These are phyloP conservation scores for Fraxinus greggii DNA, from an alignment of 305 asterid species.

Conservation along the genomic window DNA sequence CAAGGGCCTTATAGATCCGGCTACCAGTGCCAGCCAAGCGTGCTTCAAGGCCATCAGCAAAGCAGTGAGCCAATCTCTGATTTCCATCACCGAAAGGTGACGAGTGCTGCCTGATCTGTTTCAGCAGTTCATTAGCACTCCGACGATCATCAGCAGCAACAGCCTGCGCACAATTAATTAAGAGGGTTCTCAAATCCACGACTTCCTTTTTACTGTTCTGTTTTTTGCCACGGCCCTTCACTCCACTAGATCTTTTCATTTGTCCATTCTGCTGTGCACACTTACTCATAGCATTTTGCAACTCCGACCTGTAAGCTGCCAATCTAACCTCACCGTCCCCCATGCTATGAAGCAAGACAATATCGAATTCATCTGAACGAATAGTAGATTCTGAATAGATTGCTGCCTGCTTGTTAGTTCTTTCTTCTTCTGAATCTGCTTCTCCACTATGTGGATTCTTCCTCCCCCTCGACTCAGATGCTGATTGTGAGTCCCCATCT, in stretches of 20 bases:
- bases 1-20: not conserved
- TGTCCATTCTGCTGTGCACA: not conserved
- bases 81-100: constrained; percentile 67
- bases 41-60: constrained; percentile 66
- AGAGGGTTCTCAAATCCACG: not conserved
- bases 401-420: not conserved
- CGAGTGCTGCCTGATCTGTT: constrained; percentile 66
- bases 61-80: constrained; percentile 65
- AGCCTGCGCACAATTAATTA: constrained; percentile 34
- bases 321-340: not conserved
- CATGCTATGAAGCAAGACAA: not conserved
- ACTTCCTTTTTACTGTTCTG: not conserved
- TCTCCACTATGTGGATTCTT: not conserved
- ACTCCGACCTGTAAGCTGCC: not conserved
- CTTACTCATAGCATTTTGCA: not conserved
- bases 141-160: constrained; percentile 59
- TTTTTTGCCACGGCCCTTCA: not conserved
- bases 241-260: not conserved
- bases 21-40: constrained; percentile 26
- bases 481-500: not conserved
- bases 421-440: not conserved
- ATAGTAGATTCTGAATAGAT: not conserved
- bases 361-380: not conserved
- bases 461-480: not conserved
- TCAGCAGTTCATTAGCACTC: constrained; percentile 47